Conservation (phyloP, 2,329 filamentous ascomycete genomes). For the Claviceps fusiformis region DNA sequence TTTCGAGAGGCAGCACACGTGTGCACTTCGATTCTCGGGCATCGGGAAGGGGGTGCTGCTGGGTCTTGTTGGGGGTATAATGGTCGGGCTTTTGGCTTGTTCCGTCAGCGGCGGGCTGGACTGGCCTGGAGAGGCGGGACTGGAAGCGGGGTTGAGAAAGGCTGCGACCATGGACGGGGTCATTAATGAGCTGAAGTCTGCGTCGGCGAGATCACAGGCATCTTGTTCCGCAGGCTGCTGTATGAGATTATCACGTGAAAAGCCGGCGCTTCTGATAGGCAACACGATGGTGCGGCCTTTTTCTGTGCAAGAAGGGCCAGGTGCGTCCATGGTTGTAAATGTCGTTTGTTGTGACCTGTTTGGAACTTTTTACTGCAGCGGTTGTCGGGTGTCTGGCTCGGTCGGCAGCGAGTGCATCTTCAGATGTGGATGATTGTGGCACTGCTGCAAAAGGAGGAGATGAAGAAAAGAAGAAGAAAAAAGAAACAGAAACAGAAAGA, state of each 20-base stretch:
- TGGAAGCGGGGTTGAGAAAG: slow-evolving; percentile 31
- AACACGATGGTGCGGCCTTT: slow-evolving; percentile 3
- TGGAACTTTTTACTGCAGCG: not conserved
- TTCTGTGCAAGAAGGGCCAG: not conserved
- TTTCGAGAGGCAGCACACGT: slow-evolving; percentile 15
- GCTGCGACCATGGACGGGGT: slow-evolving; percentile 22
- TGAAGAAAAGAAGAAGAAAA: no score
- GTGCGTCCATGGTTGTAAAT: slow-evolving; percentile 3
- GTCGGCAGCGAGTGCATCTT: slow-evolving; percentile 6
- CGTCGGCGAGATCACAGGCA: slow-evolving; percentile 10
- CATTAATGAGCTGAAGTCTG: slow-evolving; percentile 24
- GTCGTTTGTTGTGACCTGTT: not conserved
- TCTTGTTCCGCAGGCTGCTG: slow-evolving; percentile 4
- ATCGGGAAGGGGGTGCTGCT: slow-evolving; percentile 48
- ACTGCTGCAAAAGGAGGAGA: not conserved
- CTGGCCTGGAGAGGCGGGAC: slow-evolving; percentile 40
- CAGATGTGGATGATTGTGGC: not conserved
- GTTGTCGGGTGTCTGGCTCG: slow-evolving; percentile 1
- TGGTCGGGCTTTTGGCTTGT: slow-evolving; percentile 27
- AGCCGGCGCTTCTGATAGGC: slow-evolving; percentile 1
- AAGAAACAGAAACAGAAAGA: no score
- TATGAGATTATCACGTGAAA: slow-evolving; percentile 4
- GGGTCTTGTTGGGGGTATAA: slow-evolving; percentile 29
- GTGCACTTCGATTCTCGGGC: slow-evolving; percentile 30
- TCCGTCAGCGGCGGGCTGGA: slow-evolving; percentile 34